Evolutionary conservation across 306 rosid species (phyloP), one percentile per base, ranked within the genome.

Genomic region (Vigna mungo): DNA sequence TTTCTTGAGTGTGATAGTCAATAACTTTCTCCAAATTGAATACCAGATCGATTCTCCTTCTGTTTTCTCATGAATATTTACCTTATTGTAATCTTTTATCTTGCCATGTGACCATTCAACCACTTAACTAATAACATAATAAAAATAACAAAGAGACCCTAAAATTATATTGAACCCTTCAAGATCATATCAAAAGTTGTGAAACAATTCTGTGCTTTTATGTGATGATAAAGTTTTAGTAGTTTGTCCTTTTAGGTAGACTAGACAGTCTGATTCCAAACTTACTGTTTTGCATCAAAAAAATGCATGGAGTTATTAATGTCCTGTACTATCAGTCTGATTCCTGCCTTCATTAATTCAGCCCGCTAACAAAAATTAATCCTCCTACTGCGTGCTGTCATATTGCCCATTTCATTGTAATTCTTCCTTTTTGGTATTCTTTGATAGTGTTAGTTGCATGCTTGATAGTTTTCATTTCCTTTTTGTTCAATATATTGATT

Each of bases 141-240:
- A 30, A 30, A 30, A 30, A 30, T 30, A 30, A 30, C 34, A 4
- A 30, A 30, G 34, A 30, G 34, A 30, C 0, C 34, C 34, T 30
- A 30, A 30, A 30, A 30, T 30, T 30, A 30, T 30, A 3, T 30
- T 30, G 34, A 30, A 30, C 34, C 34, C 34, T 30, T 30, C 34
- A 30, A 3, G 34, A 30, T 30, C 34, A 30, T 30, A 30, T 30
- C 34, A 30, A 30, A 30, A 30, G 81, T 68, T 43, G 53, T 13
- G 21, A 68, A 68, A 61, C 16, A 20, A 18, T 74, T 78, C 59
- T 17, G 44, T 72, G 23, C 34, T 77, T 37, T 46, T 43, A 25
- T 61, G 46, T 69, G 54, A 30, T 16, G 23, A 20, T 43, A 55
- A 41, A 58, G 43, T 75, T 18, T 66, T 25, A 47, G 43, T 47